phyloP scores from a whole-genome alignment of 805 yeast species.

The Lachancea mirantina region DNA sequence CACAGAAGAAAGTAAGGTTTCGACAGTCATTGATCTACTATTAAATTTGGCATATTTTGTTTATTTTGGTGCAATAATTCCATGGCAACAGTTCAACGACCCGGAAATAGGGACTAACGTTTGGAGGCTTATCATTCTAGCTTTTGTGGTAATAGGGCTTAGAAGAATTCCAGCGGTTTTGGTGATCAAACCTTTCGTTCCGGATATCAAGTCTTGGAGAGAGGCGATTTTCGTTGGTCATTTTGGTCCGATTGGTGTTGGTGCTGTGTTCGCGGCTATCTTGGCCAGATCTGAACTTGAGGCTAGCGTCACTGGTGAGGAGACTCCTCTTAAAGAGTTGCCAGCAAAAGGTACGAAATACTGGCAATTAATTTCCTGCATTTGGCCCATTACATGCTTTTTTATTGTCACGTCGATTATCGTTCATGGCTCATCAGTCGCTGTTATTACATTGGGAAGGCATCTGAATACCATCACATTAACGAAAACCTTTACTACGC shows the following conservation, averaged over 20 bases:
- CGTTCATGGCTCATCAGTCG: conserved; percentile 89
- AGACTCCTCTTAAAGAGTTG: conserved; percentile 48
- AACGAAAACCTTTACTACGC: conserved; percentile 81
- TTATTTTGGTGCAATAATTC: conserved; percentile 84
- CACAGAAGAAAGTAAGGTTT: conserved; percentile 80
- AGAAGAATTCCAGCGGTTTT: conserved; percentile 81
- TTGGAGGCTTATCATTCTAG: conserved; percentile 74
- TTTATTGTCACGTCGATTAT: conserved; percentile 73
- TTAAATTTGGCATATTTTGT: conserved; percentile 81
- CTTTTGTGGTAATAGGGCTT: conserved; percentile 64
- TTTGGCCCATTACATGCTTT: conserved; percentile 84
- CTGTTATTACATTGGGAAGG: conserved; percentile 67
- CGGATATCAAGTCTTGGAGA: conserved; percentile 86
- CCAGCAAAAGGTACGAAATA: conserved; percentile 45
- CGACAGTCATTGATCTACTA: conserved; percentile 81
- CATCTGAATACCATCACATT: conserved; percentile 87
- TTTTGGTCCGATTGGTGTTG: conserved; percentile 95
- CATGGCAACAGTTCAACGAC: conserved; percentile 75
- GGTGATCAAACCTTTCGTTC: conserved; percentile 66
- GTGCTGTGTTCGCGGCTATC: conserved; percentile 80
- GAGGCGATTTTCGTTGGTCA: conserved; percentile 93
- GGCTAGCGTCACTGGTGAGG: conserved; percentile 39
- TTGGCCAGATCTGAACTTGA: conserved; percentile 71
- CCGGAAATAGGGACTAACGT: conserved; percentile 53
- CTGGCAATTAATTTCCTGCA: conserved; percentile 50